phyloP scores from a whole-genome alignment of 2,329 filamentous ascomycete genomes.

The Colletotrichum sp. region DNA sequence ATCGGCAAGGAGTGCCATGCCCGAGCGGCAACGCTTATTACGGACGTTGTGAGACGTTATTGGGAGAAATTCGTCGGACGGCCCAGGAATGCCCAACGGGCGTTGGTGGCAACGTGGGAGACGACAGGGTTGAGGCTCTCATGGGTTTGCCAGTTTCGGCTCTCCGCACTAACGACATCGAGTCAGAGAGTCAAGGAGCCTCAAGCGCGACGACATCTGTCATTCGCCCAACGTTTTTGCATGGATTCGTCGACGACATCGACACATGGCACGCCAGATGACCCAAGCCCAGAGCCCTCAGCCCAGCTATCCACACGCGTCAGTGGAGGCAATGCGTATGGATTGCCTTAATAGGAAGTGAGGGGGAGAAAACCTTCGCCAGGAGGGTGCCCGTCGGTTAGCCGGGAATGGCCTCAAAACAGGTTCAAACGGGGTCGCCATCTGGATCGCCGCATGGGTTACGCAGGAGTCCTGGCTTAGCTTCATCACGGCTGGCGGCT shows the following conservation, averaged over 20 bases:
- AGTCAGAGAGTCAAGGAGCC: slow-evolving; percentile 6
- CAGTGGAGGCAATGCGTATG: not conserved
- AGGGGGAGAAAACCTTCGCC: slow-evolving; percentile 12
- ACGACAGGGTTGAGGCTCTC: slow-evolving; percentile 7
- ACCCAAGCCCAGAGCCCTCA: not conserved
- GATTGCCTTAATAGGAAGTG: not conserved
- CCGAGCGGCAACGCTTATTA: not conserved
- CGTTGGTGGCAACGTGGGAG: not conserved
- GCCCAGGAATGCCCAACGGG: not conserved
- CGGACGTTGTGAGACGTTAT: not conserved
- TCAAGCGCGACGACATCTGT: slow-evolving; percentile 3
- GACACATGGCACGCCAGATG: not conserved
- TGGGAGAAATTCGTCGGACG: not conserved
- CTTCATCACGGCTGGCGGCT: not conserved
- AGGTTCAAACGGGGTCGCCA: not conserved
- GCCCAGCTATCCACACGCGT: not conserved
- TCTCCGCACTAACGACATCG: not conserved
- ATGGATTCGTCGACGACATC: not conserved
- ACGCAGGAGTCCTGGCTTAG: not conserved
- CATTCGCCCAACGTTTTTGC: not conserved
- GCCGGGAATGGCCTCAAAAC: not conserved
- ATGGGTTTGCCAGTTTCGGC: not conserved
- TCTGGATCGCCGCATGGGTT: slow-evolving; percentile 15
- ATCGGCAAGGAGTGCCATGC: not conserved
- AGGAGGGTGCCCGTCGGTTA: not conserved